phyloP scores from a whole-genome alignment of 2,329 filamentous ascomycete genomes.

The Davidsoniella australis region DNA sequence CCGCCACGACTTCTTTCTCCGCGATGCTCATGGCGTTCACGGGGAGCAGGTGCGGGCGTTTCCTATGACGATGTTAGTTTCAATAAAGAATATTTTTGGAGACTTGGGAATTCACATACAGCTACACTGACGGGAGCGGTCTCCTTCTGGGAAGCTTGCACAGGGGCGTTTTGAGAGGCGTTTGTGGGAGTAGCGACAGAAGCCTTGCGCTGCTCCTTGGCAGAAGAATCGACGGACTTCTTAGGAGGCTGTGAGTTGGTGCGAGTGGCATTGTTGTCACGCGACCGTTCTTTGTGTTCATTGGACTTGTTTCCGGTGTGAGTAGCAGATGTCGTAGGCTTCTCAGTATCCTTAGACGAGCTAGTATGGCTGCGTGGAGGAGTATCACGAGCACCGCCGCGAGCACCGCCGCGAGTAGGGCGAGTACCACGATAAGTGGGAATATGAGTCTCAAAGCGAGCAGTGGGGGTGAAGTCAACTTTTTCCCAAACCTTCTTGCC shows the following conservation, averaged over 20 bases:
- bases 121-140: conserved; percentile 24
- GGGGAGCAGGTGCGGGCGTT: conserved; percentile 3
- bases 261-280: conserved; percentile 16
- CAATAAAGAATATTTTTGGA: background rate
- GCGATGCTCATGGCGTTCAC: conserved; percentile 21
- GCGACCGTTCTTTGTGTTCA: conserved; percentile 10
- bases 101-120: background rate
- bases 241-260: conserved; percentile 21
- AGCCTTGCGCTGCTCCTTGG: conserved; percentile 31
- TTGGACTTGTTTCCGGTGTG: conserved; percentile 7
- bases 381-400: conserved; percentile 18
- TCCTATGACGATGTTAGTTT: conserved; percentile 6
- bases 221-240: conserved; percentile 22
- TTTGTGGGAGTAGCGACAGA: conserved; percentile 16
- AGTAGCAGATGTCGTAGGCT: conserved; percentile 18
- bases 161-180: conserved; percentile 16
- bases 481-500: conserved; percentile 74
- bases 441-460: conserved; percentile 73
- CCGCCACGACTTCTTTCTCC: conserved; percentile 26
- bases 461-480: conserved; percentile 66
- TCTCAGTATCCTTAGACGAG: conserved; percentile 22
- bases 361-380: conserved; percentile 17
- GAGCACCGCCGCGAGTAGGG: conserved; percentile 28
- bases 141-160: conserved; percentile 20
- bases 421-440: conserved; percentile 35